Percentiles rank a stretch among this genome's conserved stretches.
Conservation (phyloP, 2,329 filamentous ascomycete species). For the Colletotrichum tabaci region DNA sequence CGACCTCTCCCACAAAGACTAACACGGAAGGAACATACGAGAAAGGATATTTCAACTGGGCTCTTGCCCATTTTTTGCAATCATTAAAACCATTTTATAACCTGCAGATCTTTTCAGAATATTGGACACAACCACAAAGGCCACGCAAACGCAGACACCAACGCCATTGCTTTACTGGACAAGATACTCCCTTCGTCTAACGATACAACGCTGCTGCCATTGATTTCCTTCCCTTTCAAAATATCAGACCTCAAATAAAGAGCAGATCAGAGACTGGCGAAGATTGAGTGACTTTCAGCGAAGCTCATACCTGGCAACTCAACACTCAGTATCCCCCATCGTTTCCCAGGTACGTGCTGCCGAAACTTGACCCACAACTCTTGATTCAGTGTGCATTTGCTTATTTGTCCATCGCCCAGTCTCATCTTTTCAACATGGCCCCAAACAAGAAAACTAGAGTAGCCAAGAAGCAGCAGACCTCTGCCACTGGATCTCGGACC, state of each 20-base stretch:
- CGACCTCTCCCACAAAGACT: background rate
- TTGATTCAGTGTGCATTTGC: too few species aligned
- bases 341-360: background rate
- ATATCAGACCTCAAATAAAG: background rate
- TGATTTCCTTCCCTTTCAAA: too few species aligned
- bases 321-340: background rate
- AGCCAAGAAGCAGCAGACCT: constrained; percentile 2
- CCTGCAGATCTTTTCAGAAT: background rate
- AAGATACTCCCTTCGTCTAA: background rate
- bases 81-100: background rate
- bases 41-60: background rate
- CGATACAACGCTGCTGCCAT: background rate
- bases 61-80: background rate
- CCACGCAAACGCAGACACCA: background rate
- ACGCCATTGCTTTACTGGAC: background rate
- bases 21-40: too few species aligned
- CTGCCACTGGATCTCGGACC: background rate
- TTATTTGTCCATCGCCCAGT: background rate
- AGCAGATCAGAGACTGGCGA: background rate
- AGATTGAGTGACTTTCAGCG: background rate
- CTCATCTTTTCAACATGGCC: background rate
- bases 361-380: background rate
- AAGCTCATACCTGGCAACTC: background rate
- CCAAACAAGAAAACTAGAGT: constrained; percentile 4
- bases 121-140: background rate